Evolutionary conservation across 768 basidiomycete genomes (phyloP), one percentile per base, ranked within the genome.

Genomic region (Lentinula aciculospora): DNA sequence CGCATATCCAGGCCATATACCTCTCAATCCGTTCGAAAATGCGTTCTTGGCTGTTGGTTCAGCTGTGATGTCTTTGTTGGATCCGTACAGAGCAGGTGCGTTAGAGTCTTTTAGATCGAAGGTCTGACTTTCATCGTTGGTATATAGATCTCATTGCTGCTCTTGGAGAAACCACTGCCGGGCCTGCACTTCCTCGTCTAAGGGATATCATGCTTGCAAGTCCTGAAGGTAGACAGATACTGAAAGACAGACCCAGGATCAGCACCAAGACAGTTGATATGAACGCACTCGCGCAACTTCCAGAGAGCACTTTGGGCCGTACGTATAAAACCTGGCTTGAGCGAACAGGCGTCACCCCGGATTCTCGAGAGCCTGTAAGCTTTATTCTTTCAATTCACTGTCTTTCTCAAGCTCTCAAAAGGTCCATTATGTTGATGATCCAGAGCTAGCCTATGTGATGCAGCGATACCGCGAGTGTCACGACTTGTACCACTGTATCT

Each of bases 401-500:
- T n/a, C n/a, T n/a, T n/a, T n/a, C n/a, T n/a, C n/a, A n/a, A n/a
- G n/a, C n/a, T n/a, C n/a, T n/a, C n/a, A 31, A 3, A 32, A 98
- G 95, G 95, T 97, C 5, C 91, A 88, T 62, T 98, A 98, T 66
- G 88, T 98, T 57, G 83, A 89, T 66, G 93, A 98, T 66, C 94
- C 94, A 2, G 95, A 97, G 66, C 82, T 97, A 10, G 97, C 97
- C 25, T 98, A 97, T 70, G 91, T 98, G 56, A 93, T 99, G 89
- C 92, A 95, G 63, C 88, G 96, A 51, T 99, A 98, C 70, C 88
- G 96, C 25, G 95, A 99, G 74, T 96, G 90, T 62, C 97, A 99
- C 72, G 96, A 99, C 73, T 88, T 98, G 63, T 97, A 98, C 68
- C 97, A 99, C 67, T 92, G 91, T 65, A 81, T 98, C 60, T 86